These are phyloP conservation scores for Camelina hispida DNA, from an alignment of 345 rosid species.

Conservation along the genomic window DNA sequence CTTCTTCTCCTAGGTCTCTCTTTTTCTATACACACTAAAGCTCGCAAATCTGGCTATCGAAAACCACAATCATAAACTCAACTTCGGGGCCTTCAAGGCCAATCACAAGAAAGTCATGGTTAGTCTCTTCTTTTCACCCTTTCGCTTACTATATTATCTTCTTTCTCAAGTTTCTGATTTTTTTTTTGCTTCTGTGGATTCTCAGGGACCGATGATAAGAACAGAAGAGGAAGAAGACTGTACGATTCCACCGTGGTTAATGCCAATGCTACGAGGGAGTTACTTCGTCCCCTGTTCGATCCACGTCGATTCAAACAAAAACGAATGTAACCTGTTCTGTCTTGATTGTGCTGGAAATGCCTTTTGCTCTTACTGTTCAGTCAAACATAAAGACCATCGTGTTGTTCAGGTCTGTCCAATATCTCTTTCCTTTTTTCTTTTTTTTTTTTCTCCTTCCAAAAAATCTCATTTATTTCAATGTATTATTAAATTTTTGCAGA, in stretches of 20 bases:
- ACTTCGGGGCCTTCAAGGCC: conserved; percentile 47
- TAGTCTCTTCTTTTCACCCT: not conserved
- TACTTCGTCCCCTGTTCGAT: conserved; percentile 73
- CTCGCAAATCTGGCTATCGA: conserved; percentile 47
- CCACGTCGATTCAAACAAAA: conserved; percentile 75
- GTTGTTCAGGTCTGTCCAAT: conserved; percentile 62
- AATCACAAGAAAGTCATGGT: conserved; percentile 59
- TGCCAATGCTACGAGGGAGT: conserved; percentile 70
- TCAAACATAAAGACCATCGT: conserved; percentile 73
- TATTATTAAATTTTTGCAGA: conserved; percentile 49
- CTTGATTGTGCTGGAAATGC: conserved; percentile 79
- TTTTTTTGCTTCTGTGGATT: not conserved
- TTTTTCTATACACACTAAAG: conserved; percentile 1
- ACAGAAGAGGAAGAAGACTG: conserved; percentile 51
- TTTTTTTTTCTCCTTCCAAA: too few species aligned
- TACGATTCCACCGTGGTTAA: conserved; percentile 70
- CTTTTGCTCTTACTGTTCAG: conserved; percentile 78
- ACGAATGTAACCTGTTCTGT: conserved; percentile 90
- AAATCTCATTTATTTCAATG: not conserved
- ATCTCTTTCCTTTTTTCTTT: not conserved
- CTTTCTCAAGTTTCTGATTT: conserved; percentile 34
- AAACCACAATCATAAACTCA: conserved; percentile 38
- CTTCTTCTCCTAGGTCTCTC: conserved; percentile 23
- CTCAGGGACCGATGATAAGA: conserved; percentile 52
- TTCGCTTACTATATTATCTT: not conserved